A percentile compares a stretch with the other conserved stretches of the same genome.
Conservation (phyloP, 108 stramenopile genomes). For the Cyclotella distinguenda region DNA sequence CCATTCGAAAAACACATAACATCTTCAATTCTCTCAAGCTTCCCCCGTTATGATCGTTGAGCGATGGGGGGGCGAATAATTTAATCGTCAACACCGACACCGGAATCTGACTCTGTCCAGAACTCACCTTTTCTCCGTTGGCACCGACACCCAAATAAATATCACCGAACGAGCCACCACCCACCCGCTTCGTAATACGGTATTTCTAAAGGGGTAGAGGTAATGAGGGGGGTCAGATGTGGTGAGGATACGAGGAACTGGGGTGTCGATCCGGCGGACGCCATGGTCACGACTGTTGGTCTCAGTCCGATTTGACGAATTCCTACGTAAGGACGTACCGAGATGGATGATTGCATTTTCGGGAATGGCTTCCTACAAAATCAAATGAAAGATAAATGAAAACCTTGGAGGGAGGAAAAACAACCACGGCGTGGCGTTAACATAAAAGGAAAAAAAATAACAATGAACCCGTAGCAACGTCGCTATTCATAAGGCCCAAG, state of each 20-base stretch:
- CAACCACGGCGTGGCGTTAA: too few species aligned
- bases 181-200: slow-evolving; percentile 97
- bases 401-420: neutral
- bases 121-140: slow-evolving; percentile 79
- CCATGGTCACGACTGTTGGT: neutral
- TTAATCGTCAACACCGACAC: neutral
- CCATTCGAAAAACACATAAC: too few species aligned
- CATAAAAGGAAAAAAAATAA: too few species aligned
- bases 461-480: too few species aligned
- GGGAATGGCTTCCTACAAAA: neutral
- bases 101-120: neutral
- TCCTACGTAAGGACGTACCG: slow-evolving; percentile 36
- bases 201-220: slow-evolving; percentile 71
- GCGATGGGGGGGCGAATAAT: too few species aligned
- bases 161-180: slow-evolving; percentile 99
- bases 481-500: too few species aligned
- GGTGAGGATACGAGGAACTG: neutral
- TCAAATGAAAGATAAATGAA: neutral
- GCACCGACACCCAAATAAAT: slow-evolving; percentile 95
- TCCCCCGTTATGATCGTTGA: too few species aligned
- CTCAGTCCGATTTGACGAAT: neutral
- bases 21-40: too few species aligned
- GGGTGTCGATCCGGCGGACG: neutral
- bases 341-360: slow-evolving; percentile 58
- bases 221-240: slow-evolving; percentile 1